phyloP scores from a whole-genome alignment of 371 early-diverging fungal genomes.

The Coemansia sp. region DNA sequence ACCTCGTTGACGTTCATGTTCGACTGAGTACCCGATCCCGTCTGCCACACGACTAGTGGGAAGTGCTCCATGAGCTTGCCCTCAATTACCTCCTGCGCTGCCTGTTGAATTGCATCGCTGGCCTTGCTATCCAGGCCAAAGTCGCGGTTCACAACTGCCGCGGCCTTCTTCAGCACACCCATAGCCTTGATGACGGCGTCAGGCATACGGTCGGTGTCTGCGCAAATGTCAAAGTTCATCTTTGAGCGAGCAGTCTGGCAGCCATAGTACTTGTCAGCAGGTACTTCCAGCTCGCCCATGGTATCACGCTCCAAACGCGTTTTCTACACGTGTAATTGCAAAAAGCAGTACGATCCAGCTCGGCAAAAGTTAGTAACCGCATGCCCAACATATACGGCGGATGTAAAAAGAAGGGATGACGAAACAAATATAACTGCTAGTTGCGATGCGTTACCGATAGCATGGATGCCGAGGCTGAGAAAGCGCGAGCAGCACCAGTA shows the following conservation, averaged over 20 bases:
- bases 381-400: neutral
- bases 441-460: constrained; percentile 35
- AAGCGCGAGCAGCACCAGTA: constrained; percentile 33
- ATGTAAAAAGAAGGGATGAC: neutral
- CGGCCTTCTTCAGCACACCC: constrained; percentile 91
- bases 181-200: constrained; percentile 89
- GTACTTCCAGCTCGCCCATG: constrained; percentile 92
- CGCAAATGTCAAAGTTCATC: constrained; percentile 96
- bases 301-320: constrained; percentile 89
- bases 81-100: constrained; percentile 84
- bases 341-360: neutral
- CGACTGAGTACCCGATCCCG: constrained; percentile 97
- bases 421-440: constrained; percentile 18
- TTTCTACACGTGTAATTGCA: constrained; percentile 45
- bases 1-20: constrained; percentile 96
- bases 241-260: constrained; percentile 93
- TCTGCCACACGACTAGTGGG: constrained; percentile 96
- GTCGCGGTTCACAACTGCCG: constrained; percentile 87
- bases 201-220: constrained; percentile 89
- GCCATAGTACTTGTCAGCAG: constrained; percentile 93
- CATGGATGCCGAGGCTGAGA: constrained; percentile 33
- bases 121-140: constrained; percentile 76
- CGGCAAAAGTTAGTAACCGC: neutral
- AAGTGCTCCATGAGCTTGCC: constrained; percentile 88
- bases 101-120: constrained; percentile 83